These are phyloP conservation scores for Linum lewisii DNA, from an alignment of 345 rosid species.

Conservation along the genomic window DNA sequence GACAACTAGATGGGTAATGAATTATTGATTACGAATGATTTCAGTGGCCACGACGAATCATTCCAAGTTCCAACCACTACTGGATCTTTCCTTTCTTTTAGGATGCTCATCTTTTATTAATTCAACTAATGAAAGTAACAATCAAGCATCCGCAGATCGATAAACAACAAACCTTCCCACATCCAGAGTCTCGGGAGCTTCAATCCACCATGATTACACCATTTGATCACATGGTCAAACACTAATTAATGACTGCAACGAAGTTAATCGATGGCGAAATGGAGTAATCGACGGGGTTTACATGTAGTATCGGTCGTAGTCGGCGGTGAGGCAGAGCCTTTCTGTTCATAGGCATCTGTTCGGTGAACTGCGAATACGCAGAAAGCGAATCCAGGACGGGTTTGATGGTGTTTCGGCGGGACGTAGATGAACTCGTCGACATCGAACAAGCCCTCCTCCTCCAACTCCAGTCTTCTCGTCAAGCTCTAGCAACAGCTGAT, in stretches of 20 bases:
- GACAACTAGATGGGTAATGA: background rate
- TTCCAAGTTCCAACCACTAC: background rate
- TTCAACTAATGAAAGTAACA: background rate
- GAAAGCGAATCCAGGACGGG: constrained; percentile 53
- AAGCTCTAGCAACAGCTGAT: too few relatives aligned
- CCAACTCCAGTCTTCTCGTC: too few relatives aligned
- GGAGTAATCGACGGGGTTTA: background rate
- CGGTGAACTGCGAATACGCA: constrained; percentile 65
- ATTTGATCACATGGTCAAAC: too few relatives aligned
- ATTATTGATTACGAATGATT: too few relatives aligned
- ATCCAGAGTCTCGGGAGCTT: too few relatives aligned
- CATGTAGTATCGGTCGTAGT: constrained; percentile 40
- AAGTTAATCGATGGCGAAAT: background rate
- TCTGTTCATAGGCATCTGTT: constrained; percentile 84
- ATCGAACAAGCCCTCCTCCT: constrained; percentile 73
- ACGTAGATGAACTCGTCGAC: constrained; percentile 81
- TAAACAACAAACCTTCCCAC: background rate
- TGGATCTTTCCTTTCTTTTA: background rate
- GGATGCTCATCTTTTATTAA: background rate
- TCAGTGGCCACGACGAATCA: background rate
- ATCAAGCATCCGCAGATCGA: background rate
- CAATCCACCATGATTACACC: background rate
- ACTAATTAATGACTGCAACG: background rate
- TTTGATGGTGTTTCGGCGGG: constrained; percentile 41
- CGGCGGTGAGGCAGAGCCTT: constrained; percentile 62